Percentiles rank a stretch among this genome's conserved stretches.
Conservation (phyloP, 2,329 filamentous ascomycete genomes). For the Shiraia bambusicola region DNA sequence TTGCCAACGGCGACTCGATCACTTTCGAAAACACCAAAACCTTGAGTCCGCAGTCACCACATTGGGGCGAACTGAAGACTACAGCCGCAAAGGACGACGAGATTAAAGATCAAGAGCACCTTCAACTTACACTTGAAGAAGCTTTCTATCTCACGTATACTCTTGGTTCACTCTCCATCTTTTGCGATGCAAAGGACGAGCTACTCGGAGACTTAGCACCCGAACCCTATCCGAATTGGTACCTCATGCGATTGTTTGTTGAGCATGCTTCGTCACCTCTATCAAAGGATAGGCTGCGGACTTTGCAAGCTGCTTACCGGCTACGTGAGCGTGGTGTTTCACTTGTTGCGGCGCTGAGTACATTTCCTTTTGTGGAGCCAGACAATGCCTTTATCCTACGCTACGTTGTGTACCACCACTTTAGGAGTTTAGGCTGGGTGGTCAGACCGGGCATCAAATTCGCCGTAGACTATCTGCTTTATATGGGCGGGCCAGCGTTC, state of each 20-base stretch:
- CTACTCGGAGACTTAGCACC: slow-evolving; percentile 49
- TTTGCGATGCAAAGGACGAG: slow-evolving; percentile 47
- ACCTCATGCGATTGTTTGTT: slow-evolving; percentile 59
- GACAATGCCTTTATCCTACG: slow-evolving; percentile 84
- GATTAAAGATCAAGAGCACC: slow-evolving; percentile 66
- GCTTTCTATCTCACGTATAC: slow-evolving; percentile 86
- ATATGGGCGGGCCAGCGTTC: slow-evolving; percentile 89
- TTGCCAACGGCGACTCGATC: slow-evolving; percentile 10
- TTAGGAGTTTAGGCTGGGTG: slow-evolving; percentile 92
- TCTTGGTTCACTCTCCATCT: slow-evolving; percentile 71
- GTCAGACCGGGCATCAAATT: slow-evolving; percentile 93
- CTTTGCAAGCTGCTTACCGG: slow-evolving; percentile 17
- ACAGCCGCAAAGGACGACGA: slow-evolving; percentile 11
- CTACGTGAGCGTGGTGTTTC: slow-evolving; percentile 11
- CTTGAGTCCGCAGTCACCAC: slow-evolving; percentile 6
- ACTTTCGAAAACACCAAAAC: slow-evolving; percentile 15
- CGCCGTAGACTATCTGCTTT: slow-evolving; percentile 90
- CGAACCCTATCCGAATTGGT: slow-evolving; percentile 44
- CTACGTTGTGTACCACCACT: slow-evolving; percentile 93
- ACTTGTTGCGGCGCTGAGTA: slow-evolving; percentile 8
- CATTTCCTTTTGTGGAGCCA: slow-evolving; percentile 54
- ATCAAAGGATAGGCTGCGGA: slow-evolving; percentile 15
- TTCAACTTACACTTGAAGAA: slow-evolving; percentile 90
- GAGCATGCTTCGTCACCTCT: slow-evolving; percentile 65
- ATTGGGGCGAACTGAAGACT: slow-evolving; percentile 9